Evolutionary conservation across 345 rosid species (phyloP).

Genomic region (Theobroma cacao): DNA sequence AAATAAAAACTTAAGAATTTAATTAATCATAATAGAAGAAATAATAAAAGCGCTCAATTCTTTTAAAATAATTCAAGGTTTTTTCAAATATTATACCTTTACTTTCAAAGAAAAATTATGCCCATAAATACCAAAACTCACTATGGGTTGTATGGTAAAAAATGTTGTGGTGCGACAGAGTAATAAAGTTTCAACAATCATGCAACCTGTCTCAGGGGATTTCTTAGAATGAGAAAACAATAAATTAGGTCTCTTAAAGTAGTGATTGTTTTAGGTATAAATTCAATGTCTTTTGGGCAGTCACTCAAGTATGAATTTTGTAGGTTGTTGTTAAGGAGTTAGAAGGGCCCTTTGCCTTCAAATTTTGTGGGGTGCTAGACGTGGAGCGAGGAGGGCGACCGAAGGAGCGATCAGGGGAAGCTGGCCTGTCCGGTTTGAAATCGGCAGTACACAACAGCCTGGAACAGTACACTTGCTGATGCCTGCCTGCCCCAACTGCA

Average conservation of each 20-base stretch:
- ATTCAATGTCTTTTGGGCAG: background rate
- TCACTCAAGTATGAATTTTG: background rate
- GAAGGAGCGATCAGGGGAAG: background rate
- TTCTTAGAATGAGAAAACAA: background rate
- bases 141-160: no score
- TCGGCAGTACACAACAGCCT: background rate
- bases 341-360: background rate
- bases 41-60: no score
- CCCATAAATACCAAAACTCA: no score
- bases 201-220: background rate
- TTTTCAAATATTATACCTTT: no score
- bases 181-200: no score
- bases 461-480: background rate
- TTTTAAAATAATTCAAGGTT: no score
- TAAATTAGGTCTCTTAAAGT: background rate
- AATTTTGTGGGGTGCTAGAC: background rate
- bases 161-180: no score
- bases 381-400: background rate
- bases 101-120: no score
- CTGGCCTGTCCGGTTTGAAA: background rate
- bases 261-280: background rate
- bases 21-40: no score
- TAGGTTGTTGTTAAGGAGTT: background rate
- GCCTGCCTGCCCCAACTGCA: background rate
- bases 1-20: no score